A percentile compares a stretch with the other conserved stretches of the same genome.
These are phyloP conservation scores for Stachybotrys echinatus DNA, from an alignment of 2,329 filamentous ascomycete species.

Conservation along the genomic window DNA sequence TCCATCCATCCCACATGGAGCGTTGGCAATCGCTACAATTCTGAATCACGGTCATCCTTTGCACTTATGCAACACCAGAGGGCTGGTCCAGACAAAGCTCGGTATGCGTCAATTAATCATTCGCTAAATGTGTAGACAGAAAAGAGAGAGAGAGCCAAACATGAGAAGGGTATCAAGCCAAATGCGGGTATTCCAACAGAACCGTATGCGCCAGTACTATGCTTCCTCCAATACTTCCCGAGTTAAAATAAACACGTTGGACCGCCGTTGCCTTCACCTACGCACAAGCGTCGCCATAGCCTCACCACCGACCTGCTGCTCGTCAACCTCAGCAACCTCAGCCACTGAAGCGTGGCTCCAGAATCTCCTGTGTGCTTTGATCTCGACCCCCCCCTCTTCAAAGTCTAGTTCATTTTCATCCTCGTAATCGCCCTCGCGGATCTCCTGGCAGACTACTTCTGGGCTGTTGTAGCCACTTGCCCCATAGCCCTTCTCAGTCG, in stretches of 20 bases:
- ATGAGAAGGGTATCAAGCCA: not conserved
- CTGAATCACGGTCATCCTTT: too few species aligned
- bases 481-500: slow-evolving; percentile 13
- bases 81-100: too few species aligned
- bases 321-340: slow-evolving; percentile 17
- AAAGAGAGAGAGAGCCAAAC: not conserved
- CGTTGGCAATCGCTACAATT: too few species aligned
- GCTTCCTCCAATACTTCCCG: not conserved
- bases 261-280: not conserved
- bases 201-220: not conserved
- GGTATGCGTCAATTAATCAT: not conserved
- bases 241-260: too few species aligned
- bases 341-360: slow-evolving; percentile 28
- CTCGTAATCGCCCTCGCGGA: slow-evolving; percentile 22
- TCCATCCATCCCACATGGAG: too few species aligned
- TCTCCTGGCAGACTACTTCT: slow-evolving; percentile 9
- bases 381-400: slow-evolving; percentile 10
- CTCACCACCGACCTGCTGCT: slow-evolving; percentile 4
- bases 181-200: not conserved
- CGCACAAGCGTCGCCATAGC: not conserved
- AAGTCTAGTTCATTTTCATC: slow-evolving; percentile 21
- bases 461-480: slow-evolving; percentile 13
- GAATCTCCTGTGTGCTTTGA: slow-evolving; percentile 28
- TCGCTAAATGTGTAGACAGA: not conserved
- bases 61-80: too few species aligned